Percentiles rank a stretch among this genome's conserved stretches.
phyloP scores from a whole-genome alignment of 768 basidiomycete species.

The Gautieria morchelliformis region DNA sequence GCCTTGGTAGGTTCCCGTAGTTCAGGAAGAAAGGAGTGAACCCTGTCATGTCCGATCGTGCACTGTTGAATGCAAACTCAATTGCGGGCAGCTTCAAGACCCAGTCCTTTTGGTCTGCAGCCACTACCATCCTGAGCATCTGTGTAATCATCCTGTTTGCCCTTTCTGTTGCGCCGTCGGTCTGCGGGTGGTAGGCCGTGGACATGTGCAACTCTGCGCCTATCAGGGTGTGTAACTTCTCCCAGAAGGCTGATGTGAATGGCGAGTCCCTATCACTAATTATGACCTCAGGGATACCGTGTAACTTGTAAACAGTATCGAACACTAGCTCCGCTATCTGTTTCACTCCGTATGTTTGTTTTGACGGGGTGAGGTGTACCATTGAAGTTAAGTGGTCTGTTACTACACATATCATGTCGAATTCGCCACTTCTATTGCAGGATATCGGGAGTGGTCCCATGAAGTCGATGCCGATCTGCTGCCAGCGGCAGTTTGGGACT shows the following conservation, averaged over 20 bases:
- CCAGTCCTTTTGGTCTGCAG: slow-evolving; percentile 24
- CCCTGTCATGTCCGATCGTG: slow-evolving; percentile 21
- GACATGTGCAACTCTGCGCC: slow-evolving; percentile 25
- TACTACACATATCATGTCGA: slow-evolving; percentile 19
- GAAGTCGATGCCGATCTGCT: slow-evolving; percentile 25
- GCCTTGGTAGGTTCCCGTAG: slow-evolving; percentile 12
- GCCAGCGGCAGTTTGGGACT: slow-evolving; percentile 9
- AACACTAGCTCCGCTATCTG: slow-evolving; percentile 20
- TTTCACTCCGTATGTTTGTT: slow-evolving; percentile 13
- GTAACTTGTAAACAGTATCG: slow-evolving; percentile 22
- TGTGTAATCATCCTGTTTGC: slow-evolving; percentile 27
- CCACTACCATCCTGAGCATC: slow-evolving; percentile 15
- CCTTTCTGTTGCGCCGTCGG: slow-evolving; percentile 24
- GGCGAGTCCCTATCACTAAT: slow-evolving; percentile 22
- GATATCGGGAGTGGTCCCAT: slow-evolving; percentile 23
- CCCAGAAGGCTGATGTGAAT: slow-evolving; percentile 26
- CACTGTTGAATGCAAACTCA: slow-evolving; percentile 26
- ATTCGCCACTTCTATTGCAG: slow-evolving; percentile 15
- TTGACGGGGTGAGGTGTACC: slow-evolving; percentile 11
- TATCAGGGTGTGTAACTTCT: slow-evolving; percentile 10
- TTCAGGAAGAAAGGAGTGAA: slow-evolving; percentile 28
- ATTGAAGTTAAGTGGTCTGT: slow-evolving; percentile 18
- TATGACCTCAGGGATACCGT: slow-evolving; percentile 17
- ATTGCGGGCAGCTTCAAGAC: slow-evolving; percentile 17
- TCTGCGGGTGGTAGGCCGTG: slow-evolving; percentile 29